Conservation (phyloP, 352 stramenopile genomes). For the Salisapilia sapeloensis region DNA sequence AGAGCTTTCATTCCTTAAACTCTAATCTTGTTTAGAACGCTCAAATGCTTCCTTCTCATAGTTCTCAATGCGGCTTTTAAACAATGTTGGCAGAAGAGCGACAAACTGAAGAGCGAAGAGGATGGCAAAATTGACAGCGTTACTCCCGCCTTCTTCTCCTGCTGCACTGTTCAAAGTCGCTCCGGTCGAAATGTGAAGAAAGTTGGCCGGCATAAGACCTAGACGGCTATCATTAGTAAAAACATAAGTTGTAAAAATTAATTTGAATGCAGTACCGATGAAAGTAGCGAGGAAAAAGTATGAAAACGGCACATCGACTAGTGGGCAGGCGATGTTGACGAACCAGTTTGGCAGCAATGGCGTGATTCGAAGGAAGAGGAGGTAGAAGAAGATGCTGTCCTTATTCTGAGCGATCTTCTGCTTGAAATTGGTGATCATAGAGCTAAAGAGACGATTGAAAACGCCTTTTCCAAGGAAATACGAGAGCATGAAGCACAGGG, state of each 20-base stretch:
- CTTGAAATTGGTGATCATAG: constrained; percentile 69
- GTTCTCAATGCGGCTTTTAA: constrained; percentile 77
- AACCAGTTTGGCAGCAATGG: constrained; percentile 82
- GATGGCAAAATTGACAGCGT: constrained; percentile 62
- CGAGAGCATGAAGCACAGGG: constrained; percentile 72
- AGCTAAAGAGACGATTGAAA: constrained; percentile 44
- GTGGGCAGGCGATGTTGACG: constrained; percentile 75
- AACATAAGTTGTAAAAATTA: neutral
- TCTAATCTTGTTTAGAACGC: no score
- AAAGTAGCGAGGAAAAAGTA: constrained; percentile 76
- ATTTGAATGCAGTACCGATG: constrained; percentile 17
- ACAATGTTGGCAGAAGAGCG: constrained; percentile 59
- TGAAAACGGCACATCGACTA: constrained; percentile 71
- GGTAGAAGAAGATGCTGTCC: constrained; percentile 76
- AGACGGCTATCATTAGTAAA: neutral
- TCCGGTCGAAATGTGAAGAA: constrained; percentile 72
- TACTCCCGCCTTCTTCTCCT: constrained; percentile 25
- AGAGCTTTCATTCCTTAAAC: no score
- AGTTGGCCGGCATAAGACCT: constrained; percentile 67
- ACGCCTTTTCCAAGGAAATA: constrained; percentile 66
- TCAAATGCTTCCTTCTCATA: constrained; percentile 68
- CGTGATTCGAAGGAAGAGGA: constrained; percentile 81
- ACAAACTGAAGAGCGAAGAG: constrained; percentile 78
- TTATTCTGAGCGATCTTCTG: constrained; percentile 74
- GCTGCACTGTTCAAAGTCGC: constrained; percentile 61